phyloP scores from a whole-genome alignment of 116 monocot species.

The Trichopus zeylanicus region DNA sequence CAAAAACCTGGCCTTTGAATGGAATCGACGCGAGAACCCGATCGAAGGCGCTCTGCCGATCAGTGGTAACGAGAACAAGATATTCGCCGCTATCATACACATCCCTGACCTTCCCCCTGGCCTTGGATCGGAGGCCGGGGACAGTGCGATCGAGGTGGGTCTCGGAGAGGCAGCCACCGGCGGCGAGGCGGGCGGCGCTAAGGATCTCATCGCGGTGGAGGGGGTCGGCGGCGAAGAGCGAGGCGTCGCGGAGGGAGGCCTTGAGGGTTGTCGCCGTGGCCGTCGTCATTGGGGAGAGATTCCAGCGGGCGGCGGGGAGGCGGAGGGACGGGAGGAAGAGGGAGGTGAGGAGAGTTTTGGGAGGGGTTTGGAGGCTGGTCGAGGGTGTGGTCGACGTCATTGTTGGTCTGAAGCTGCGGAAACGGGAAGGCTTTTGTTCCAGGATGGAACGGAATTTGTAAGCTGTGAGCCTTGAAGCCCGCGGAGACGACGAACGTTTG shows the following conservation, averaged over 20 bases:
- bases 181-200: constrained; percentile 21
- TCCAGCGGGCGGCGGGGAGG: background rate
- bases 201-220: constrained; percentile 53
- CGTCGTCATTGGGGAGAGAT: background rate
- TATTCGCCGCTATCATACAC: constrained; percentile 70
- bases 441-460: too few relatives aligned
- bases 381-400: background rate
- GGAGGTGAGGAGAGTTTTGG: constrained; percentile 8
- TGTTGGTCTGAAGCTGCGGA: too few relatives aligned
- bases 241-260: constrained; percentile 11
- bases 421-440: too few relatives aligned
- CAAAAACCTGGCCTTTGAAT: constrained; percentile 86
- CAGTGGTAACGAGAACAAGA: constrained; percentile 85
- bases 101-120: constrained; percentile 87
- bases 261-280: background rate
- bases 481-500: too few relatives aligned
- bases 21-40: constrained; percentile 90
- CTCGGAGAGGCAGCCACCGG: constrained; percentile 55
- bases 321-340: background rate
- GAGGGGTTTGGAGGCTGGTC: constrained; percentile 2
- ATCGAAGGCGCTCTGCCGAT: constrained; percentile 92
- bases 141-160: constrained; percentile 68
- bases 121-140: constrained; percentile 42
- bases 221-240: too few relatives aligned
- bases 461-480: too few relatives aligned